Evolutionary conservation across 179 eudicot genomes (phyloP).

Genomic region (Corrigiola litoralis): DNA sequence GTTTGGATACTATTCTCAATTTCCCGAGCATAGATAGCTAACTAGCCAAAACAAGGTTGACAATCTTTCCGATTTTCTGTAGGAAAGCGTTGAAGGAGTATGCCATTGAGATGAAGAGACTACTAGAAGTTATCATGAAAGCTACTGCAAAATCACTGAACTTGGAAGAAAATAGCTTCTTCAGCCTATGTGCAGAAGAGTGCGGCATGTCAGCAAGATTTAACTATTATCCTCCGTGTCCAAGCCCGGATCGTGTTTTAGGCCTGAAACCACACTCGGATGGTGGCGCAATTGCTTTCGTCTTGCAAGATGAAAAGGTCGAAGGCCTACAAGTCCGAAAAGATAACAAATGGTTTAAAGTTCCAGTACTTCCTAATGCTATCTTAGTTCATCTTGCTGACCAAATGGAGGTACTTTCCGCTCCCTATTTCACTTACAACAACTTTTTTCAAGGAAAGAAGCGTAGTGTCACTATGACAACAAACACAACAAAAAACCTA

Average conservation of each 20-base stretch:
- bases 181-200: slow-evolving; percentile 33
- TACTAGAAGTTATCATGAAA: slow-evolving; percentile 25
- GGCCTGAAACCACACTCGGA: slow-evolving; percentile 54
- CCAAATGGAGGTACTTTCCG: slow-evolving; percentile 45
- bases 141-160: slow-evolving; percentile 38
- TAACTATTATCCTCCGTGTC: slow-evolving; percentile 49
- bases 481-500: too few species aligned
- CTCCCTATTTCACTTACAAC: too few species aligned
- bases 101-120: slow-evolving; percentile 19
- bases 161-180: slow-evolving; percentile 36
- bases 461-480: too few species aligned
- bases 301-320: slow-evolving; percentile 43
- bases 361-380: slow-evolving; percentile 34
- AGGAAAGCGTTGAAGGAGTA: slow-evolving; percentile 33
- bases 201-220: slow-evolving; percentile 30
- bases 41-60: too few species aligned
- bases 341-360: slow-evolving; percentile 40
- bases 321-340: slow-evolving; percentile 46
- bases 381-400: slow-evolving; percentile 48
- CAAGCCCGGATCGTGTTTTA: slow-evolving; percentile 38
- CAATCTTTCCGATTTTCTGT: too few species aligned
- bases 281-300: slow-evolving; percentile 35
- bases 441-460: too few species aligned
- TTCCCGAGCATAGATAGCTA: too few species aligned
- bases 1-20: too few species aligned